Percentiles rank a stretch among this genome's conserved stretches.
Conservation (phyloP, 352 stramenopile genomes). For the Phytophthora crassamura region DNA sequence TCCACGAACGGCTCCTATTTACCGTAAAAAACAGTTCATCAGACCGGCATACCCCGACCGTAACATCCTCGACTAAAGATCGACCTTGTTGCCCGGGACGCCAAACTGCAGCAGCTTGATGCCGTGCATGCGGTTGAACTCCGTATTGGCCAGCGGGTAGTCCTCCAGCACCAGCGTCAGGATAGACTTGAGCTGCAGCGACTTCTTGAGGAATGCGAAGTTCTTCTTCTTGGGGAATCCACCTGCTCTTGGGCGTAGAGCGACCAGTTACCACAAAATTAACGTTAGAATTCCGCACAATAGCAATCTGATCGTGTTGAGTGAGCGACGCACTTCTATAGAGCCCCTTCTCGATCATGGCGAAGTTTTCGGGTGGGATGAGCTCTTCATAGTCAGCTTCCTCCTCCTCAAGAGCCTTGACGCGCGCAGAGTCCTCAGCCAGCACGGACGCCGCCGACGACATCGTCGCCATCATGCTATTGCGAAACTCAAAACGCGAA, state of each 20-base stretch:
- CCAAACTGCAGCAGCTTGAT: slow-evolving; percentile 87
- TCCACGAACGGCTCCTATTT: slow-evolving; percentile 86
- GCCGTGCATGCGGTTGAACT: slow-evolving; percentile 83
- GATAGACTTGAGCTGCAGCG: slow-evolving; percentile 80
- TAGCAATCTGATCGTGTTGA: no score
- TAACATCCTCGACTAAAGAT: background rate
- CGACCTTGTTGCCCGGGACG: slow-evolving; percentile 85
- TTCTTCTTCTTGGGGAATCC: slow-evolving; percentile 92
- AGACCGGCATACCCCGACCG: background rate
- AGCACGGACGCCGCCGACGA: slow-evolving; percentile 27
- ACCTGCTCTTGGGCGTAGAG: slow-evolving; percentile 26
- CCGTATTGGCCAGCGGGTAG: slow-evolving; percentile 82
- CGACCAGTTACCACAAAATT: background rate
- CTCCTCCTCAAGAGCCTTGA: slow-evolving; percentile 66
- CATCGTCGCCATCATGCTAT: slow-evolving; percentile 26
- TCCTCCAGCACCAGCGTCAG: slow-evolving; percentile 89
- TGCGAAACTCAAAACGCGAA: background rate
- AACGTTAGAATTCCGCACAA: background rate
- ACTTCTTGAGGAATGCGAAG: slow-evolving; percentile 84
- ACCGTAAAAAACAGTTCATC: background rate
- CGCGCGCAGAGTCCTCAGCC: slow-evolving; percentile 20
- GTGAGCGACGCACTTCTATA: slow-evolving; percentile 69
- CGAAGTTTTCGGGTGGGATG: slow-evolving; percentile 90
- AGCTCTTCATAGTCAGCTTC: slow-evolving; percentile 83
- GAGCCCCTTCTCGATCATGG: slow-evolving; percentile 87